Base-by-base conservation (phyloP, 1,284 basidiomycete genomes). In the Amylostereum areolatum region DNA sequence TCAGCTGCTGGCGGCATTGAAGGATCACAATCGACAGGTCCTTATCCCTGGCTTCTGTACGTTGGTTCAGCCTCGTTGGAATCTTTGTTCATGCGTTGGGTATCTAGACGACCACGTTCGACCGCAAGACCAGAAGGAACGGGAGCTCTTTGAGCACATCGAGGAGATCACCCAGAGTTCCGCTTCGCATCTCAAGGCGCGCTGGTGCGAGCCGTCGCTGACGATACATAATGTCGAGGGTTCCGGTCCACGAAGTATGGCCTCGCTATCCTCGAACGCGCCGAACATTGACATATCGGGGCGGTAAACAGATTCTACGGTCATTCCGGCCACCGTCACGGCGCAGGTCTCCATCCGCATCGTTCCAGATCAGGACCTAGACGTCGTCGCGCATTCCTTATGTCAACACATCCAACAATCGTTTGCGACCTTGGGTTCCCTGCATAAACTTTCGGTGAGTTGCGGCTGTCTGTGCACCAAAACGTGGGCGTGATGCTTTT, bases 361-460 rank as follows among this genome's bases (percentile, higher is more conserved):
- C 55, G 96, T 99, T 0, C 96, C 96, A 0, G 92, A 98, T 62
- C 96, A 97, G 67, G 80, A 88, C 50, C 69, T 97, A 3, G 78
- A 86, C 6, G 73, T 71, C 4, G 85, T 97, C 53, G 80, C 83
- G 2, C 66, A 69, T 7, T 71, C 79, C 2, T 68, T 98, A 28
- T 73, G 78, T 35, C 62, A 72, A 2, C 80, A 87, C 61, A 71
- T 97, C 3, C 58, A 72, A 18, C 57, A 61, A 0, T 78, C 80
- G 1, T 98, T 97, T 63, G 61, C 69, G 18, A 62, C 57, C 3
- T 70, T 94, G 7, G 62, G 73, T 27, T 89, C 87, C 1, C 79
- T 84, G 1, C 96, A 96, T 63, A 37, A 27, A 2, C 50, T 57
- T 43, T 50, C 50, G 49, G 54, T 54, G 31, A 36, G 31, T 11